phyloP scores from a whole-genome alignment of 768 basidiomycete genomes.

The Collybia mongolica region DNA sequence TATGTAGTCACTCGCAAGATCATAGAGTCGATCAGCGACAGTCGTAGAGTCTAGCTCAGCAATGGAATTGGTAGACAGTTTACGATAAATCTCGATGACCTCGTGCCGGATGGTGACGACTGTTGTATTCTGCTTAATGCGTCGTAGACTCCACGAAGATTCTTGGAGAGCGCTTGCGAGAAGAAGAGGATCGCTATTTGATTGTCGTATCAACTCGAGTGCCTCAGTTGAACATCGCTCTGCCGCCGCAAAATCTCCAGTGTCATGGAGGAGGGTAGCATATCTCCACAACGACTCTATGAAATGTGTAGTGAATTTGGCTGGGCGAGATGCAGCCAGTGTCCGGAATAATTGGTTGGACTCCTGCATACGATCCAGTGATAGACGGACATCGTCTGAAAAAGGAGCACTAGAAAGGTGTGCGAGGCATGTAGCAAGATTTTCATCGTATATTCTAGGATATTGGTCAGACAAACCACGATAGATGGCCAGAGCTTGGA shows the following conservation, averaged over 20 bases:
- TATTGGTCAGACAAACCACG: not conserved
- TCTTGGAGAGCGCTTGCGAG: slow-evolving; percentile 8
- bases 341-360: slow-evolving; percentile 8
- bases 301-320: slow-evolving; percentile 3
- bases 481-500: slow-evolving; percentile 2
- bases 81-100: slow-evolving; percentile 11
- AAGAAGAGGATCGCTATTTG: slow-evolving; percentile 5
- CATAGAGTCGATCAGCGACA: slow-evolving; percentile 6
- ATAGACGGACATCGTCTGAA: slow-evolving; percentile 1
- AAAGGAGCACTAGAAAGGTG: slow-evolving; percentile 5
- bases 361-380: slow-evolving; percentile 1
- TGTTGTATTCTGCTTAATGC: slow-evolving; percentile 6
- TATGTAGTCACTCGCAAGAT: slow-evolving; percentile 7
- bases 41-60: not conserved
- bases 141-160: slow-evolving; percentile 2
- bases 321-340: not conserved
- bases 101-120: slow-evolving; percentile 7
- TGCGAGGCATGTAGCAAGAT: slow-evolving; percentile 6
- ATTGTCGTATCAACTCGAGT: slow-evolving; percentile 5
- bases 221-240: slow-evolving; percentile 4
- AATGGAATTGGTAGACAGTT: not conserved
- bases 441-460: slow-evolving; percentile 4
- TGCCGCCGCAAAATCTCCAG: slow-evolving; percentile 4
- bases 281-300: slow-evolving; percentile 9
- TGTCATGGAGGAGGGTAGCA: slow-evolving; percentile 6